Conservation (phyloP, 306 rosid species). For the Cicer cuneatum region DNA sequence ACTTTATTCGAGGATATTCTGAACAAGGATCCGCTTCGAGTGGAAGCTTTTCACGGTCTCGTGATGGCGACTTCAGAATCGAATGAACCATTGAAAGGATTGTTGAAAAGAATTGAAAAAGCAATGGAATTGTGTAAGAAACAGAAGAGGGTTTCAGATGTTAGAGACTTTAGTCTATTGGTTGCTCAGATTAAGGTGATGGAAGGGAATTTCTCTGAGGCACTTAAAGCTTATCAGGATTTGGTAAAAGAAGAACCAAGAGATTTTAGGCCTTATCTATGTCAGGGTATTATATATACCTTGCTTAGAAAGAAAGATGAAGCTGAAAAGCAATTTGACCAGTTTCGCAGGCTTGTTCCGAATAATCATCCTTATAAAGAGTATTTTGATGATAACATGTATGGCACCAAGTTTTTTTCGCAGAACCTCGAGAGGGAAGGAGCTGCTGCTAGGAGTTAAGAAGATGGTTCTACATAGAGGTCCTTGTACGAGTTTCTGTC, state of each 20-base stretch:
- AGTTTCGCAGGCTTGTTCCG: conserved; percentile 83
- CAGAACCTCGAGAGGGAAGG: conserved; percentile 71
- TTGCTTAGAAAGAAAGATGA: conserved; percentile 79
- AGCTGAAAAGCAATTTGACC: conserved; percentile 85
- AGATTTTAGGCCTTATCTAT: conserved; percentile 92
- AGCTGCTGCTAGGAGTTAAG: conserved; percentile 57
- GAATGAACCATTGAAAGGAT: conserved; percentile 45
- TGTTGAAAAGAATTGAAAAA: conserved; percentile 61
- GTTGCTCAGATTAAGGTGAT: conserved; percentile 79
- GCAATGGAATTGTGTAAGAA: conserved; percentile 70
- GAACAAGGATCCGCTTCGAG: conserved; percentile 66
- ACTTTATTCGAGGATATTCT: conserved; percentile 68
- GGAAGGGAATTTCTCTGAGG: conserved; percentile 69
- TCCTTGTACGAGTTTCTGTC: conserved; percentile 18
- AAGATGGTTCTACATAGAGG: not conserved
- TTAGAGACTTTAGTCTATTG: conserved; percentile 85
- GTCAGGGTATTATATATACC: conserved; percentile 91
- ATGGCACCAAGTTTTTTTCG: conserved; percentile 68
- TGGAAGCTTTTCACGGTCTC: conserved; percentile 91
- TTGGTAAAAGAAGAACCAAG: conserved; percentile 89
- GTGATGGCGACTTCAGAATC: conserved; percentile 70
- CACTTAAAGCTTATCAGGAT: conserved; percentile 75
- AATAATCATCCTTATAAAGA: conserved; percentile 89
- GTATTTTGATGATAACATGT: conserved; percentile 85
- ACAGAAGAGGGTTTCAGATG: conserved; percentile 59